These are phyloP conservation scores for Leptodontidium sp. DNA, from an alignment of 2,329 filamentous ascomycete genomes.

Conservation along the genomic window DNA sequence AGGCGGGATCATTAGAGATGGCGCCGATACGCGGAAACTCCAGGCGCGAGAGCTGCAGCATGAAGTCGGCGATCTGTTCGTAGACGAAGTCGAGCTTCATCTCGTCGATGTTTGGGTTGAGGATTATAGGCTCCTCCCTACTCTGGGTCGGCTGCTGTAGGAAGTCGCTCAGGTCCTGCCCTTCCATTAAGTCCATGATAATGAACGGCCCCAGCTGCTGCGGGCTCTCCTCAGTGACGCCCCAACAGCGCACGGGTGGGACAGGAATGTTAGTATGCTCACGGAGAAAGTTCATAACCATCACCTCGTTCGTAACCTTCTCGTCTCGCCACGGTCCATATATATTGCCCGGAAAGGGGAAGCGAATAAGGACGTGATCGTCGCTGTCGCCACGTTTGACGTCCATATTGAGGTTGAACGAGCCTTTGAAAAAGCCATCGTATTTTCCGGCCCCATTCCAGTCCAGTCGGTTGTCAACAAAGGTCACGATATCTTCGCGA, in stretches of 20 bases:
- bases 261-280: neutral
- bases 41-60: conserved; percentile 29
- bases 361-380: neutral
- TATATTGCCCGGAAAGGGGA: neutral
- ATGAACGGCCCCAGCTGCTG: too few relatives aligned
- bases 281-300: neutral
- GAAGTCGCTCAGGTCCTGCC: conserved; percentile 9
- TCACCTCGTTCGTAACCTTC: neutral
- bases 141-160: conserved; percentile 24
- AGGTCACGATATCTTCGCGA: neutral
- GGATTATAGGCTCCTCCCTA: conserved; percentile 20
- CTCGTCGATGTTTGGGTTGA: conserved; percentile 26
- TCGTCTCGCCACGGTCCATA: neutral
- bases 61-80: conserved; percentile 25
- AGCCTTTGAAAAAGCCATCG: neutral
- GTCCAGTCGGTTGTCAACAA: neutral
- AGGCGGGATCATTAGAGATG: conserved; percentile 25
- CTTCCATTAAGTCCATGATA: neutral
- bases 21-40: conserved; percentile 28
- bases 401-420: neutral
- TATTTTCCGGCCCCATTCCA: neutral
- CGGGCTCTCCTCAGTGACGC: too few relatives aligned
- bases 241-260: neutral
- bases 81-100: conserved; percentile 22
- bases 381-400: neutral